Conservation (phyloP, 352 stramenopile species). For the Phytophthora colocasiae region DNA sequence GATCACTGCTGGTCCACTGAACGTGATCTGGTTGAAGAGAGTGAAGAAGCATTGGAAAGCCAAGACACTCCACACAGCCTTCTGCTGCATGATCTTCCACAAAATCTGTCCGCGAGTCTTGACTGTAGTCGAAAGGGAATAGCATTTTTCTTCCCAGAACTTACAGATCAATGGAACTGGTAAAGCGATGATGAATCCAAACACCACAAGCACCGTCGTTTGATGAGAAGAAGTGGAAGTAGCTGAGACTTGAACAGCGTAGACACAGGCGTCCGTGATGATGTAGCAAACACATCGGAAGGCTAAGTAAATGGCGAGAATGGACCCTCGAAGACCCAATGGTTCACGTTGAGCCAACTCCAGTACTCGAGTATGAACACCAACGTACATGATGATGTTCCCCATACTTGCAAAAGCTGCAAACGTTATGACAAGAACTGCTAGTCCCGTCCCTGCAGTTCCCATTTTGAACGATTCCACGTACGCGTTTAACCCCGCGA, state of each 20-base stretch:
- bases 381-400: slow-evolving; percentile 42
- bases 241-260: slow-evolving; percentile 10
- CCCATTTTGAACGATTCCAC: slow-evolving; percentile 18
- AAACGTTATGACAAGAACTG: slow-evolving; percentile 33
- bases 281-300: slow-evolving; percentile 35
- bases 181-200: slow-evolving; percentile 37
- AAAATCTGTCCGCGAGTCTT: slow-evolving; percentile 48
- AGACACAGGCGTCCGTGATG: slow-evolving; percentile 28
- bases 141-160: slow-evolving; percentile 54
- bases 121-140: slow-evolving; percentile 50
- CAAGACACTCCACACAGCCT: slow-evolving; percentile 55
- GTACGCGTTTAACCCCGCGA: slow-evolving; percentile 39
- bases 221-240: slow-evolving; percentile 11
- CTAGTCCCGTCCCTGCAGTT: slow-evolving; percentile 13
- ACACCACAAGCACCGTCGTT: slow-evolving; percentile 32
- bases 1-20: slow-evolving; percentile 33
- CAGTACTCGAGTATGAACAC: slow-evolving; percentile 48
- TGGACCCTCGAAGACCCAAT: slow-evolving; percentile 39
- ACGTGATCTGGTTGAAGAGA: slow-evolving; percentile 46
- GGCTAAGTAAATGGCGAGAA: slow-evolving; percentile 52
- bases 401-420: slow-evolving; percentile 33
- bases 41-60: slow-evolving; percentile 53
- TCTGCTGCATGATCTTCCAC: slow-evolving; percentile 66
- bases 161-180: slow-evolving; percentile 45
- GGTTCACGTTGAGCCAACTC: slow-evolving; percentile 57